These are phyloP conservation scores for Arthrobotrys sinensis DNA, from an alignment of 2,329 filamentous ascomycete species.

Conservation along the genomic window DNA sequence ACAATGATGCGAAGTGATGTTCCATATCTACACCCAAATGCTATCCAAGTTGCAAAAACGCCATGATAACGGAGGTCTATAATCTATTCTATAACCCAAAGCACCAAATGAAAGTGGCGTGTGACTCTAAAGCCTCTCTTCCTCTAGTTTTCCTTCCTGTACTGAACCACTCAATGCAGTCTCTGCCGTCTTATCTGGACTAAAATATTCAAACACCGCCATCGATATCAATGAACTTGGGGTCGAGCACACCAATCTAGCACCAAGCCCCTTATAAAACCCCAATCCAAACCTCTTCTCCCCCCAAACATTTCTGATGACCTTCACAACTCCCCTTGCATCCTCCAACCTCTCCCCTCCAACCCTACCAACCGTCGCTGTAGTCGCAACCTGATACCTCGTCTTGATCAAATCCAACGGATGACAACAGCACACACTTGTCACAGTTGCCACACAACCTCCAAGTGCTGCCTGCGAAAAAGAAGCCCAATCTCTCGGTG, in stretches of 20 bases:
- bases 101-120: too few relatives aligned
- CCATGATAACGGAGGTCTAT: background rate
- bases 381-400: constrained; percentile 54
- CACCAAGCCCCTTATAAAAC: constrained; percentile 56
- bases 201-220: constrained; percentile 61
- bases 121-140: constrained; percentile 31
- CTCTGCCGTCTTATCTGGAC: constrained; percentile 48
- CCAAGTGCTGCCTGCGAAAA: constrained; percentile 32
- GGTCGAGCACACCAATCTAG: constrained; percentile 51
- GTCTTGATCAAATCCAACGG: constrained; percentile 58
- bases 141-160: constrained; percentile 9
- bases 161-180: background rate
- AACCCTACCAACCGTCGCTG: constrained; percentile 41
- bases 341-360: constrained; percentile 51
- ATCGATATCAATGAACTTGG: constrained; percentile 58
- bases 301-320: constrained; percentile 43
- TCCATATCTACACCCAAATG: constrained; percentile 13
- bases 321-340: constrained; percentile 40
- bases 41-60: background rate
- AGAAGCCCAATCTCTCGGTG: constrained; percentile 32
- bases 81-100: constrained; percentile 6
- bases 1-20: background rate
- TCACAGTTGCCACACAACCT: constrained; percentile 44
- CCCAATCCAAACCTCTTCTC: constrained; percentile 47
- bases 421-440: constrained; percentile 48